Conservation (phyloP, 2,329 filamentous ascomycete species). For the Exophiala mesophila region DNA sequence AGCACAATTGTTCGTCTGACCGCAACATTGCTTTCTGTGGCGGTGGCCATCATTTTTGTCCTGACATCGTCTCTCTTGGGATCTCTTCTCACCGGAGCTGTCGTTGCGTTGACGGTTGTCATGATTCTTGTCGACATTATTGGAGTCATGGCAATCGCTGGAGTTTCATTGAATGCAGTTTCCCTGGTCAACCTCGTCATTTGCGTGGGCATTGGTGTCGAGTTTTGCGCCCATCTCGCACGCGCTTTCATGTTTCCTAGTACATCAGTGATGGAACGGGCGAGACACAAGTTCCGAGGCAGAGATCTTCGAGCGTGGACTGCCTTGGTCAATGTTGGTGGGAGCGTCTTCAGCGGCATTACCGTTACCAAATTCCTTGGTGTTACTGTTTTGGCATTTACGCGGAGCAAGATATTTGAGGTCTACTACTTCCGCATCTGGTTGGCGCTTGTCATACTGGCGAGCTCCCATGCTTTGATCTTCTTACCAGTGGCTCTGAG, state of each 20-base stretch:
- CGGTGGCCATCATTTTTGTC: slow-evolving; percentile 77
- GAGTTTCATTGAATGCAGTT: slow-evolving; percentile 89
- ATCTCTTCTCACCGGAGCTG: slow-evolving; percentile 71
- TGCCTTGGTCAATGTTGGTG: slow-evolving; percentile 88
- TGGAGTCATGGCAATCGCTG: slow-evolving; percentile 84
- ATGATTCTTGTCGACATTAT: slow-evolving; percentile 96
- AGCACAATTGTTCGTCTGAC: slow-evolving; percentile 76
- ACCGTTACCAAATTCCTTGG: slow-evolving; percentile 93
- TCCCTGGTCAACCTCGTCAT: slow-evolving; percentile 95
- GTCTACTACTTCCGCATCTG: slow-evolving; percentile 99
- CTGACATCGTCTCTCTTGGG: slow-evolving; percentile 78
- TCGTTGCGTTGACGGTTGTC: slow-evolving; percentile 78
- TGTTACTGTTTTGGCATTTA: slow-evolving; percentile 88
- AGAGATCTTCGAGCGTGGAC: slow-evolving; percentile 86
- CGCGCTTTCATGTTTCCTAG: slow-evolving; percentile 94
- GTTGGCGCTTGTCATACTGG: slow-evolving; percentile 85
- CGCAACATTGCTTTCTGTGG: slow-evolving; percentile 71
- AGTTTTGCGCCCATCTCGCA: slow-evolving; percentile 96
- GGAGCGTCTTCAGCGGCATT: slow-evolving; percentile 91
- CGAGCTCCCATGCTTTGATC: slow-evolving; percentile 79
- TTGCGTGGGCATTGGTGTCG: slow-evolving; percentile 91
- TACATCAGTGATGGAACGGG: slow-evolving; percentile 72
- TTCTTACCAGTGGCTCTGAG: slow-evolving; percentile 88
- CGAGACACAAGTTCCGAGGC: slow-evolving; percentile 70
- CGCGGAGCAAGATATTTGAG: slow-evolving; percentile 96